A percentile compares a stretch with the other conserved stretches of the same genome.
Evolutionary conservation across 768 basidiomycete genomes (phyloP).

Genomic region (Lentinus brumalis): DNA sequence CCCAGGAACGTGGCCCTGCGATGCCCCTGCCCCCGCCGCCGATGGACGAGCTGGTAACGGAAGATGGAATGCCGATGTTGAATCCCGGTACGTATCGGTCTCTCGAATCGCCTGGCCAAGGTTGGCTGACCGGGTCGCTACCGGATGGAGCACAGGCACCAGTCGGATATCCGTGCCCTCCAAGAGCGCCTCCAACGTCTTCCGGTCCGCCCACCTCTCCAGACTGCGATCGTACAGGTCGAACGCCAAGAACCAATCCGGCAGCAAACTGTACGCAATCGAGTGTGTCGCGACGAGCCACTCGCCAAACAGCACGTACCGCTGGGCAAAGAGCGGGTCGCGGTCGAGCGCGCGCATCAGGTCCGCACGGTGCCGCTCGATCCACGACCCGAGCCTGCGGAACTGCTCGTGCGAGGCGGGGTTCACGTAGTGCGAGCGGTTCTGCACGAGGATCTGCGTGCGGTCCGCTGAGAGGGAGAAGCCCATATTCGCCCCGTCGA

Average conservation of each 20-base stretch:
- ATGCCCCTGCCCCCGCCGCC: constrained; percentile 34
- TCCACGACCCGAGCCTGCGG: constrained; percentile 56
- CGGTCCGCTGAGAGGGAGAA: constrained; percentile 55
- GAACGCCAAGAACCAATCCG: constrained; percentile 59
- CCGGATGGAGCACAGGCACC: constrained; percentile 49
- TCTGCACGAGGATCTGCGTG: constrained; percentile 53
- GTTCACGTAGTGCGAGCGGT: constrained; percentile 62
- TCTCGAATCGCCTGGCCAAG: neutral
- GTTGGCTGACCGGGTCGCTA: neutral
- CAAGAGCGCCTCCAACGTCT: constrained; percentile 37
- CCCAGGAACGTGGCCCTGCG: constrained; percentile 28
- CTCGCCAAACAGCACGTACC: constrained; percentile 64
- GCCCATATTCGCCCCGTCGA: constrained; percentile 71
- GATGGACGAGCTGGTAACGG: constrained; percentile 56
- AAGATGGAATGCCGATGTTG: constrained; percentile 68
- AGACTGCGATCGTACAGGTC: constrained; percentile 58
- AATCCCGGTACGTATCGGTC: constrained; percentile 51
- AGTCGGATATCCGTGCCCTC: constrained; percentile 40
- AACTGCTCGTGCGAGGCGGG: constrained; percentile 61
- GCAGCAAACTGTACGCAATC: constrained; percentile 55
- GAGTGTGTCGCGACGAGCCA: constrained; percentile 67
- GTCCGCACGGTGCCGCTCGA: constrained; percentile 49
- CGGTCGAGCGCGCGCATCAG: constrained; percentile 46
- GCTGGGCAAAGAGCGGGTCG: constrained; percentile 50
- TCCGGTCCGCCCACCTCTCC: constrained; percentile 41